Base-by-base conservation (phyloP, 352 stramenopile genomes). In the Phytophthora fragariae region DNA sequence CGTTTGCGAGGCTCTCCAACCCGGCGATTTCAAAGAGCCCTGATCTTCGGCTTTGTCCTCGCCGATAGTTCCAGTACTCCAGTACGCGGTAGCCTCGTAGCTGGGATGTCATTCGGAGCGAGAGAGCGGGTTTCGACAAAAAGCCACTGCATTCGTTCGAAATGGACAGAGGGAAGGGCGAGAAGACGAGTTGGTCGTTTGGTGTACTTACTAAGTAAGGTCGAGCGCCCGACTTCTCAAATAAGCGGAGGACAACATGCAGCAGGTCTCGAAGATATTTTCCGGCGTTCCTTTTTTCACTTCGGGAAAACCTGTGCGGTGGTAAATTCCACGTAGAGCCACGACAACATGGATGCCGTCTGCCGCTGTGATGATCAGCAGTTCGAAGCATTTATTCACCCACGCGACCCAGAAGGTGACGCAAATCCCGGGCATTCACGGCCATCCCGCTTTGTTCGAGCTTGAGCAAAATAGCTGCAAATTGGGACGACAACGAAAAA, bases 281-380 rank as follows among this genome's bases (percentile, higher is more conserved):
- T 27, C 35, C 27, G 5, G 21, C 12, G 24, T 27, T 27, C 24
- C 24, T 27, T 27, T 27, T 27, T n/a, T 57, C 2, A 10, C n/a
- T 12, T 57, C 39, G 6, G 57, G 10, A 14, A 52, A 11, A 29
- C 54, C 55, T 3, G 29, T 44, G 44, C 53, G 39, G 3, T 33
- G 39, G 39, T 63, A 69, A 50, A 63, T 69, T 33, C 15, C 44
- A n/a, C 62, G 62, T 15, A 69, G 31, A n/a, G 53, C 52, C 19
- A 69, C 31, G 8, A 63, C 14, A 52, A 70, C 55, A 3, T 47
- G 53, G 14, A 63, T 27, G 11, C 29, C 50, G 31, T 70, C 62
- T 8, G 29, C 31, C 8, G 31, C 41, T 9, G 57, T 64, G 41
- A 70, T 37, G 6, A 64, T 41, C 27, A 27, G 24, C 24, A 27